Conservation (phyloP, 2,329 filamentous ascomycete genomes). For the Cladosporium colombiae region DNA sequence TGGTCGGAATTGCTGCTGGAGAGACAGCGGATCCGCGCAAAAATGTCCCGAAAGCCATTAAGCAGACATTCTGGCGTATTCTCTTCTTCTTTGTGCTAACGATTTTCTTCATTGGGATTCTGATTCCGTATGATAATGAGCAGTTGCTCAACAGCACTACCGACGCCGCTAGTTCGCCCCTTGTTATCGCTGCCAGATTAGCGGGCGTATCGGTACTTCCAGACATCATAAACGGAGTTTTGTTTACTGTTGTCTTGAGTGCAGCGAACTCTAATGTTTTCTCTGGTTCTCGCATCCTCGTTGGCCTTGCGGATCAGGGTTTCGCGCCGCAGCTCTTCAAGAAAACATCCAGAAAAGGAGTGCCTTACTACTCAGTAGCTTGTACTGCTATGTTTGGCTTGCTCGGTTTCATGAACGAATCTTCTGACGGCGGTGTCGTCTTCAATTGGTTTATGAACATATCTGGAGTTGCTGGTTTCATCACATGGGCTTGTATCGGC, state of each 20-base stretch:
- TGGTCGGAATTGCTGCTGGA: slow-evolving; percentile 55
- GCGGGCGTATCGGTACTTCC: slow-evolving; percentile 63
- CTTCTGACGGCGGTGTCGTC: slow-evolving; percentile 67
- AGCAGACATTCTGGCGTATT: slow-evolving; percentile 40
- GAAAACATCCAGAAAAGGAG: slow-evolving; percentile 61
- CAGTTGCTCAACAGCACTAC: slow-evolving; percentile 41
- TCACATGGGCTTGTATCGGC: slow-evolving; percentile 70
- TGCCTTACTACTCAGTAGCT: slow-evolving; percentile 72
- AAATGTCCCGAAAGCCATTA: slow-evolving; percentile 41
- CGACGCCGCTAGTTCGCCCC: slow-evolving; percentile 59
- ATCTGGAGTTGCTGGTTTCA: slow-evolving; percentile 71
- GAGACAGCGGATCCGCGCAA: slow-evolving; percentile 56
- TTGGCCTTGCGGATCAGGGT: slow-evolving; percentile 64
- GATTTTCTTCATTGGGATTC: slow-evolving; percentile 39
- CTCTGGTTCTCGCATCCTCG: slow-evolving; percentile 67
- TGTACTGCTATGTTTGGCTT: slow-evolving; percentile 68
- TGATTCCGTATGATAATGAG: slow-evolving; percentile 38
- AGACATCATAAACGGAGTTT: slow-evolving; percentile 68
- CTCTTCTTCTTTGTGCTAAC: slow-evolving; percentile 40
- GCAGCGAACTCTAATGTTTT: slow-evolving; percentile 70
- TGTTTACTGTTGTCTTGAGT: slow-evolving; percentile 68
- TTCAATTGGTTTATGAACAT: slow-evolving; percentile 72
- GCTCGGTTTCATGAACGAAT: slow-evolving; percentile 73
- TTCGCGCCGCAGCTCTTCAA: slow-evolving; percentile 56
- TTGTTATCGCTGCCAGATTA: slow-evolving; percentile 65